phyloP scores from a whole-genome alignment of 1,139 yeast species.

The Hansenula lynferdii region DNA sequence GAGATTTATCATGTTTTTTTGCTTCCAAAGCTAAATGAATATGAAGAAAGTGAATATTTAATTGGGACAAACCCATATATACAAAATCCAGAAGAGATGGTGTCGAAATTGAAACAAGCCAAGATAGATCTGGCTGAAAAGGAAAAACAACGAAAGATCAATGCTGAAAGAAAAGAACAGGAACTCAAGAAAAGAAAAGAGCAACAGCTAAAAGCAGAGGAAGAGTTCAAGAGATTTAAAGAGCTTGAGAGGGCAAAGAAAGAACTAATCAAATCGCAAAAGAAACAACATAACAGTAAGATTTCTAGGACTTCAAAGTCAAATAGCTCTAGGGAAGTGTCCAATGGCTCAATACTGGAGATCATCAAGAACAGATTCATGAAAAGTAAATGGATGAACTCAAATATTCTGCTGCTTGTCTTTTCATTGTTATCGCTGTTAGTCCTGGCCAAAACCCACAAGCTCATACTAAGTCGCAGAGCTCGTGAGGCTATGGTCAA shows the following conservation, averaged over 20 bases:
- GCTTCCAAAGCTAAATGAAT: constrained; percentile 13
- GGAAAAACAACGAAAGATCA: constrained; percentile 6
- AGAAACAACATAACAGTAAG: neutral
- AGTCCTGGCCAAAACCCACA: constrained; percentile 3
- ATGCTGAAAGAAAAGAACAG: constrained; percentile 6
- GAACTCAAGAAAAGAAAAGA: constrained; percentile 11
- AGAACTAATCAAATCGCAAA: neutral
- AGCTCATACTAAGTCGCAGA: constrained; percentile 4
- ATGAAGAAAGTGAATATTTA: constrained; percentile 16
- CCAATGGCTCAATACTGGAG: constrained; percentile 6
- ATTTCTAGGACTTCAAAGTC: no score
- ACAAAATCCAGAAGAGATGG: constrained; percentile 6
- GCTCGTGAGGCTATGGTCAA: neutral
- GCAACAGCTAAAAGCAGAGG: constrained; percentile 3
- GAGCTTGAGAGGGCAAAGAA: neutral
- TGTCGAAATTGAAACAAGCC: constrained; percentile 7
- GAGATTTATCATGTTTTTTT: constrained; percentile 19
- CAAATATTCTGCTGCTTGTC: constrained; percentile 3
- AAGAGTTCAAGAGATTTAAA: neutral
- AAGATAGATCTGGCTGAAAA: constrained; percentile 8
- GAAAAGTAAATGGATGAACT: neutral
- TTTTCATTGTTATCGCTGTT: constrained; percentile 8
- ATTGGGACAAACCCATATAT: constrained; percentile 15
- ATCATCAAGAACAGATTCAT: constrained; percentile 6
- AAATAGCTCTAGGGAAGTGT: no score